A percentile compares a stretch with the other conserved stretches of the same genome.
These are phyloP conservation scores for Ceratocystis harringtonii DNA, from an alignment of 2,329 filamentous ascomycete genomes.

Conservation along the genomic window DNA sequence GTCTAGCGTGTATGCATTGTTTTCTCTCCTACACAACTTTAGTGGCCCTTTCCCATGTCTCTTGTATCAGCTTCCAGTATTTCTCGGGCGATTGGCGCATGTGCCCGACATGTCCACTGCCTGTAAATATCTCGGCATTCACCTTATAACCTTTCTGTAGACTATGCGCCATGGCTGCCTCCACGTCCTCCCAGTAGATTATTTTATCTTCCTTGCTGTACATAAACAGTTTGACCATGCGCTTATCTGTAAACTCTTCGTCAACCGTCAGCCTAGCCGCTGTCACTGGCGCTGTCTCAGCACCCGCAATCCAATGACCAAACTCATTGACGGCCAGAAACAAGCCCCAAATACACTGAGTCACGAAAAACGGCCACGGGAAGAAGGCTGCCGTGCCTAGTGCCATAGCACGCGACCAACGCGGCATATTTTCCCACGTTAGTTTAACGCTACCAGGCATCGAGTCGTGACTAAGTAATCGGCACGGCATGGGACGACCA, in stretches of 20 bases:
- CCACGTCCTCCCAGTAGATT: constrained; percentile 40
- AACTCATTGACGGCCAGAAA: constrained; percentile 27
- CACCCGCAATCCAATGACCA: constrained; percentile 26
- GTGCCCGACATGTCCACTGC: constrained; percentile 46
- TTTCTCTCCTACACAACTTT: background rate
- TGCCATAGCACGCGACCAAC: constrained; percentile 40
- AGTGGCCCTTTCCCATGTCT: constrained; percentile 10
- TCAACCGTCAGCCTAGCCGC: constrained; percentile 23
- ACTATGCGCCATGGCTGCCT: constrained; percentile 36
- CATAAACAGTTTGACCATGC: constrained; percentile 37
- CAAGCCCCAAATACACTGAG: constrained; percentile 32
- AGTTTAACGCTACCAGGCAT: constrained; percentile 35
- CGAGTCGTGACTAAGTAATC: constrained; percentile 36
- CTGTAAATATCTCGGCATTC: constrained; percentile 38
- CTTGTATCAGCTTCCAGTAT: constrained; percentile 36
- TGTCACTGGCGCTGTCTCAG: constrained; percentile 28
- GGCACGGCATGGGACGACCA: constrained; percentile 31
- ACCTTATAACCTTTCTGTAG: constrained; percentile 34
- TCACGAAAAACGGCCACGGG: constrained; percentile 35
- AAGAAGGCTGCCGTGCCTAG: constrained; percentile 33
- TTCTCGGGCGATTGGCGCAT: constrained; percentile 39
- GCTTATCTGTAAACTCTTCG: constrained; percentile 24
- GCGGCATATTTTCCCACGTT: constrained; percentile 28
- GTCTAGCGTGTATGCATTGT: background rate
- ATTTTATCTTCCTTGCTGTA: constrained; percentile 45